Evolutionary conservation across 352 stramenopile genomes (phyloP).

Genomic region (Phytophthora pini): DNA sequence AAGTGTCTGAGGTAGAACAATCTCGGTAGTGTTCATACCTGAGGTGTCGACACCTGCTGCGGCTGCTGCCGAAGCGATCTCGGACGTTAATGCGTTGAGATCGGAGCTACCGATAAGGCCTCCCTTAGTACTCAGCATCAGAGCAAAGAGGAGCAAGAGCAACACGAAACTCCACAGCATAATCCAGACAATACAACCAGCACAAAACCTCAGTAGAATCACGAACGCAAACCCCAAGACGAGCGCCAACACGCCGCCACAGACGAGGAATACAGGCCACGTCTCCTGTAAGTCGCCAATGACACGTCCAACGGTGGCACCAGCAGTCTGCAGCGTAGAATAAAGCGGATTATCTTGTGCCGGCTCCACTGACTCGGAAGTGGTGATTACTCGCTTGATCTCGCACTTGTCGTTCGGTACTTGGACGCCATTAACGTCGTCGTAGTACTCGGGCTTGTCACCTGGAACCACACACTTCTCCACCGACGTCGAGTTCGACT

Average conservation of each 20-base stretch:
- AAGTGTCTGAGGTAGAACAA: constrained; percentile 62
- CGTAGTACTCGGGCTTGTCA: constrained; percentile 75
- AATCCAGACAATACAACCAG: constrained; percentile 79
- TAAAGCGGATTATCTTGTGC: constrained; percentile 81
- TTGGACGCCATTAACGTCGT: constrained; percentile 52
- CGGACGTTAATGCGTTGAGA: constrained; percentile 49
- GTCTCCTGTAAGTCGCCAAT: constrained; percentile 78
- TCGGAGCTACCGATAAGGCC: constrained; percentile 64
- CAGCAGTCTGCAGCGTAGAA: constrained; percentile 62
- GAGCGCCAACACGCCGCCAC: constrained; percentile 54
- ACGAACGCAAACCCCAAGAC: constrained; percentile 74
- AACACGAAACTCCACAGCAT: constrained; percentile 72
- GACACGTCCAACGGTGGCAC: constrained; percentile 55
- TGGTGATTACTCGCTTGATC: constrained; percentile 68
- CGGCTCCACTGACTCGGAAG: constrained; percentile 57
- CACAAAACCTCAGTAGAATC: constrained; percentile 73
- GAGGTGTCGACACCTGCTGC: constrained; percentile 45
- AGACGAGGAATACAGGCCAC: constrained; percentile 58
- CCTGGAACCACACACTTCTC: constrained; percentile 77
- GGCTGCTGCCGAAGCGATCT: constrained; percentile 46
- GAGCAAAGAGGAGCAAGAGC: constrained; percentile 68
- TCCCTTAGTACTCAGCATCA: constrained; percentile 80
- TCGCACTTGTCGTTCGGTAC: constrained; percentile 75
- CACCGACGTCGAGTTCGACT: constrained; percentile 63
- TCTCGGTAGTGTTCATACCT: constrained; percentile 12